These are phyloP conservation scores for Pseudogymnoascus sp. DNA, from an alignment of 2,329 filamentous ascomycete genomes.

Conservation along the genomic window DNA sequence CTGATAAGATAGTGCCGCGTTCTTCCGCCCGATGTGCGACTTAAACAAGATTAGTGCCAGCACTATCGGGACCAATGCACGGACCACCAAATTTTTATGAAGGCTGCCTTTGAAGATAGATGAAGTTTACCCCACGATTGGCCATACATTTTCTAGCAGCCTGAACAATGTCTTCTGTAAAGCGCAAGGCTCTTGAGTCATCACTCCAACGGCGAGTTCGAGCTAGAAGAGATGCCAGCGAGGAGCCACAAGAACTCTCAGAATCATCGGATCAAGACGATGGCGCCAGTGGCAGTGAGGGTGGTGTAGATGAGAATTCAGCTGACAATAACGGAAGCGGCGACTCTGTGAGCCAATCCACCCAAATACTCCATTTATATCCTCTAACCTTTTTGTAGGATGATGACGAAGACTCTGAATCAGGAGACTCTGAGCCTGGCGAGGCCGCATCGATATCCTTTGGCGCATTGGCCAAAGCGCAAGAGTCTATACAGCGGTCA, in stretches of 20 bases:
- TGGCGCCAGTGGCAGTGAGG: constrained; percentile 13
- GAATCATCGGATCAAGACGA: constrained; percentile 31
- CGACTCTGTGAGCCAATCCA: constrained; percentile 18
- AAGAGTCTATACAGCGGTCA: constrained; percentile 54
- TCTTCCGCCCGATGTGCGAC: neutral
- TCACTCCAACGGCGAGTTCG: constrained; percentile 26
- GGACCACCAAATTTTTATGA: constrained; percentile 9
- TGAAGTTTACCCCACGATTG: constrained; percentile 3
- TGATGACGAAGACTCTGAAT: constrained; percentile 15
- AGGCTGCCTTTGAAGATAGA: neutral
- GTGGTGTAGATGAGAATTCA: constrained; percentile 29
- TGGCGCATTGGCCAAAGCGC: constrained; percentile 80
- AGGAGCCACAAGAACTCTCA: constrained; percentile 28
- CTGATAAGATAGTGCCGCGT: constrained; percentile 9
- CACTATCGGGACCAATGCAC: neutral
- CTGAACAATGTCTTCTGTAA: constrained; percentile 23
- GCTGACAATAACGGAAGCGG: constrained; percentile 26
- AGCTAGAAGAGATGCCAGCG: constrained; percentile 24
- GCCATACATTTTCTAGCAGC: neutral
- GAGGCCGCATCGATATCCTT: constrained; percentile 64
- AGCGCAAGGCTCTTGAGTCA: constrained; percentile 24
- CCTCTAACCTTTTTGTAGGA: neutral
- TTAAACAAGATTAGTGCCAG: neutral
- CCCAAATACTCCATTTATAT: neutral
- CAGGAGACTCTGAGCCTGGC: constrained; percentile 13